Conservation (phyloP, 805 yeast species). For the Ogataea trehaloabstinens region DNA sequence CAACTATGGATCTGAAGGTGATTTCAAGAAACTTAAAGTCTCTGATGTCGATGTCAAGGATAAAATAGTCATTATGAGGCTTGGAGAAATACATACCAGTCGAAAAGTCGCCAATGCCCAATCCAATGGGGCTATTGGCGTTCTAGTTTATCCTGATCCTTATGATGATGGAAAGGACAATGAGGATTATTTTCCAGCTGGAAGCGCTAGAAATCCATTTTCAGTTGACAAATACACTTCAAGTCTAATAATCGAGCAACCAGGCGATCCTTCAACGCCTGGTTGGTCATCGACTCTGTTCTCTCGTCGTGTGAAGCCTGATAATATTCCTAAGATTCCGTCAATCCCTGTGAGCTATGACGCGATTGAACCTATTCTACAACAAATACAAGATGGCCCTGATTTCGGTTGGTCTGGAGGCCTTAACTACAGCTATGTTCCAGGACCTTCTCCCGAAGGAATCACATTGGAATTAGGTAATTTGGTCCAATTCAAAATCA, state of each 20-base stretch:
- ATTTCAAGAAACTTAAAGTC: slow-evolving; percentile 43
- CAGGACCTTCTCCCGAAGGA: slow-evolving; percentile 42
- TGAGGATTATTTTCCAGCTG: slow-evolving; percentile 55
- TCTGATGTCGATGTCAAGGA: slow-evolving; percentile 44
- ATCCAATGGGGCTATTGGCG: slow-evolving; percentile 59
- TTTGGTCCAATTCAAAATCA: slow-evolving; percentile 39
- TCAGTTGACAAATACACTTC: slow-evolving; percentile 64
- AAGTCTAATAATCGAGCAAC: slow-evolving; percentile 53
- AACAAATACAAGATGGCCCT: slow-evolving; percentile 38
- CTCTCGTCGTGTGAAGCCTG: slow-evolving; percentile 39
- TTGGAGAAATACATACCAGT: slow-evolving; percentile 50
- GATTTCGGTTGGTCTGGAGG: slow-evolving; percentile 39
- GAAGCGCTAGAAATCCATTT: slow-evolving; percentile 62
- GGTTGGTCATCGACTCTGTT: slow-evolving; percentile 57
- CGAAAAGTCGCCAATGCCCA: slow-evolving; percentile 62
- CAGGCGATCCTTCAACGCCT: slow-evolving; percentile 81
- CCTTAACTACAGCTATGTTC: slow-evolving; percentile 41
- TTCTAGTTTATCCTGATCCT: slow-evolving; percentile 55
- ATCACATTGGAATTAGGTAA: slow-evolving; percentile 38
- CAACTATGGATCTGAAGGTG: slow-evolving; percentile 58
- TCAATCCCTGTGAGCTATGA: slow-evolving; percentile 48
- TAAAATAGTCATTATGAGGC: slow-evolving; percentile 60
- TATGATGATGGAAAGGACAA: slow-evolving; percentile 62
- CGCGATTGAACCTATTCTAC: slow-evolving; percentile 42
- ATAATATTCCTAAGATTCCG: slow-evolving; percentile 50